Conservation (phyloP, 208 protist genomes). For the Leishmania turanica region DNA sequence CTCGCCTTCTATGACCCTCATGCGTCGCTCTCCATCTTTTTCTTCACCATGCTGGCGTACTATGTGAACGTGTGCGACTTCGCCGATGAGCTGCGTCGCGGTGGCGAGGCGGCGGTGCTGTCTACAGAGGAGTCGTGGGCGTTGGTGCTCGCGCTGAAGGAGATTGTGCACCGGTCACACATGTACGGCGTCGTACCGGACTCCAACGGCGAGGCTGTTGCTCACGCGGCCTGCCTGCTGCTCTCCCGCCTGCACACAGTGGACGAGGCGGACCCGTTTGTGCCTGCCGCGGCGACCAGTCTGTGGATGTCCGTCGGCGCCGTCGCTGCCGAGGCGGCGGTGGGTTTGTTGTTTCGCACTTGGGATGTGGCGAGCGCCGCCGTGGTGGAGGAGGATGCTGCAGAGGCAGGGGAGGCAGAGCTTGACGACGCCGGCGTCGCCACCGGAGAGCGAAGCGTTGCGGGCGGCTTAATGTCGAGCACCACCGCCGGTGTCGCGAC, state of each 20-base stretch:
- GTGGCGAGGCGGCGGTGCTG: conserved; percentile 36
- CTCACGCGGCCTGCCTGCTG: conserved; percentile 59
- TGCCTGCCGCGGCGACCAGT: conserved; percentile 29
- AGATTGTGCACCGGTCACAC: conserved; percentile 73
- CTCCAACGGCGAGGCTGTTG: conserved; percentile 72
- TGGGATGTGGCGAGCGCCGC: conserved; percentile 39
- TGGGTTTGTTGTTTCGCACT: conserved; percentile 10
- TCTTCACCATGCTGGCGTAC: conserved; percentile 78
- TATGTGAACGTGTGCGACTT: conserved; percentile 80
- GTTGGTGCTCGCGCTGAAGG: conserved; percentile 79
- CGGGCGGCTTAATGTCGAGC: neutral
- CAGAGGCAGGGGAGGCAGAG: conserved; percentile 9
- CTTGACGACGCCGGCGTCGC: neutral
- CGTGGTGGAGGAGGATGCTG: conserved; percentile 24
- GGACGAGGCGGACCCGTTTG: conserved; percentile 66
- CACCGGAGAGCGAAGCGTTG: neutral
- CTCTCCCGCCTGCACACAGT: conserved; percentile 72
- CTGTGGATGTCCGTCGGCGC: conserved; percentile 62
- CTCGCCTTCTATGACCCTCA: conserved; percentile 67
- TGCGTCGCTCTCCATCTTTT: conserved; percentile 70
- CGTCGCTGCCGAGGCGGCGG: conserved; percentile 21
- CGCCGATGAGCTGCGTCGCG: conserved; percentile 48
- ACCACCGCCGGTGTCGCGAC: neutral
- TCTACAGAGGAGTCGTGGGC: conserved; percentile 41
- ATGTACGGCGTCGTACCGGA: conserved; percentile 71